phyloP scores from a whole-genome alignment of 2,329 filamentous ascomycete species.

The Paecilomyces dactylethromorphus region DNA sequence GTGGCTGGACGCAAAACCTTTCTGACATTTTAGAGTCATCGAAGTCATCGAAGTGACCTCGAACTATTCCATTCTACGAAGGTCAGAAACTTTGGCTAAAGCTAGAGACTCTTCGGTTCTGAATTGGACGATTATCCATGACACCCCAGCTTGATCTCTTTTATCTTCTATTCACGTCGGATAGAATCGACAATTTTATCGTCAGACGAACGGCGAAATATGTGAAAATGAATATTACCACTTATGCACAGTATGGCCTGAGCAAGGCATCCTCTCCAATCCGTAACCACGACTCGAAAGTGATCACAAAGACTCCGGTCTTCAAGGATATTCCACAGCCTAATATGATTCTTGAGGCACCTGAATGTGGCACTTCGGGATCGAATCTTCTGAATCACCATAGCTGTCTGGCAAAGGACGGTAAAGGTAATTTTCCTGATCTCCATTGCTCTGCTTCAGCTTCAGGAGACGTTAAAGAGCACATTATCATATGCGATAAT shows the following conservation, averaged over 20 bases:
- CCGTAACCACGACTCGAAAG: constrained; percentile 17
- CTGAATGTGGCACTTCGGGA: constrained; percentile 17
- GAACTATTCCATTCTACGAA: too few species aligned
- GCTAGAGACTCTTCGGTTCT: too few species aligned
- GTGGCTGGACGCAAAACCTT: too few species aligned
- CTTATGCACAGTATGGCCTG: constrained; percentile 15
- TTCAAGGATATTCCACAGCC: constrained; percentile 16
- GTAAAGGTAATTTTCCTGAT: constrained; percentile 15
- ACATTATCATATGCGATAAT: constrained; percentile 24
- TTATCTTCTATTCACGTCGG: background rate
- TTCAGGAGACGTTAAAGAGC: constrained; percentile 13
- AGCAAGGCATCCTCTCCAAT: constrained; percentile 16
- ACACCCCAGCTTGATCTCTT: background rate
- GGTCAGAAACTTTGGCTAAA: too few species aligned
- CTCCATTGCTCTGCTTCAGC: constrained; percentile 17
- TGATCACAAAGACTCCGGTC: constrained; percentile 14
- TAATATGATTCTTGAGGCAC: constrained; percentile 17
- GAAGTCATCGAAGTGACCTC: too few species aligned
- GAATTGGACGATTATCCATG: too few species aligned
- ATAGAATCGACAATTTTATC: background rate
- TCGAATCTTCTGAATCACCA: constrained; percentile 15
- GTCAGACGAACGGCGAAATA: background rate
- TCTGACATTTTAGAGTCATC: too few species aligned
- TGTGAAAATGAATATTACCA: constrained; percentile 8
- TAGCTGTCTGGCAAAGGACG: constrained; percentile 15